Base-by-base conservation (phyloP, 805 yeast genomes). In the Saccharomycopsis sp. region DNA sequence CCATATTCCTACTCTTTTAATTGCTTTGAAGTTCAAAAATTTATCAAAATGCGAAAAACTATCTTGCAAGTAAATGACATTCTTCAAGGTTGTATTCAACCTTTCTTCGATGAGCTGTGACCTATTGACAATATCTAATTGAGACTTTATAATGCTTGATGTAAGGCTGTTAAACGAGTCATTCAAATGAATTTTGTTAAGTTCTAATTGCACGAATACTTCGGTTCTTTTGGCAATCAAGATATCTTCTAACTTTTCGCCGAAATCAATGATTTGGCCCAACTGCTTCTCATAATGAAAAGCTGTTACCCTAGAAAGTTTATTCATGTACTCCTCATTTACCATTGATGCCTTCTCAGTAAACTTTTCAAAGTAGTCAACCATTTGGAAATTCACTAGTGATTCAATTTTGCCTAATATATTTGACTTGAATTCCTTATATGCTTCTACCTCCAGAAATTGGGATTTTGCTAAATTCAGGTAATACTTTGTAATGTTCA, bases 401-500 rank as follows among this genome's bases (percentile, higher is more conserved):
- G 11, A 11, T 11, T 27, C 31, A 11, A n/a, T 27, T n/a, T 8
- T 31, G 14, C 17, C 19, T 6, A 8, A 20, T 20, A 31, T 31
- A 8, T 6, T 9, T 14, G 9, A 5, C 35, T 31, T 14, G 19
- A 31, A 31, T 20, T 31, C 17, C 35, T 7, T 20, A 8, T 14
- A 31, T 20, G 17, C 7, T 7, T 31, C 35, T 7, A 9, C 9
- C 19, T 20, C 35, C 14, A 9, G 9, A 7, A 31, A 17, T 14
- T 31, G 35, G 7, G 35, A 31, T 7, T 9, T 5, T 9, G 14
- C 20, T 20, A 31, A 6, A 14, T 31, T 20, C 7, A 6, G 19
- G 19, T 35, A 43, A 22, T 39, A 26, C 27, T 31, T 22, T 2
- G 47, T 38, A 13, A 47, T 34, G 26, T 43, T 43, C 14, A 31